Conservation (phyloP, 169 alveolate species). For the Cyclospora cayetanensis region DNA sequence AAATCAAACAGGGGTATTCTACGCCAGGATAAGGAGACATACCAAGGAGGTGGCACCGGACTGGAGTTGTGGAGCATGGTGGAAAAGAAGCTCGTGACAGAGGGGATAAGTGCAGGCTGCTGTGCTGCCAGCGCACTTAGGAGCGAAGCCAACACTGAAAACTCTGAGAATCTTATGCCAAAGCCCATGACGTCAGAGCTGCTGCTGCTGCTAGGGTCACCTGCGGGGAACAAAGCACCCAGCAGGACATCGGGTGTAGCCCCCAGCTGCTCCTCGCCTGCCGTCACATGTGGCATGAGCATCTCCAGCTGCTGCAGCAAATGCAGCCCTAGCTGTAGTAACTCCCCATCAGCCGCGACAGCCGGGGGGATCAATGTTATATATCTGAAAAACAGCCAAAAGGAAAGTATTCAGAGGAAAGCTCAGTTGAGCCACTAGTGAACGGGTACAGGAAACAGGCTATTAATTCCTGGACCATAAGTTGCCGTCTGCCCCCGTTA, state of each 20-base stretch:
- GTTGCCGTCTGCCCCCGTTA: too few species aligned
- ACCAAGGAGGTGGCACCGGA: conserved; percentile 4
- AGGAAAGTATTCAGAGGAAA: not conserved
- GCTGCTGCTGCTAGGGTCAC: not conserved
- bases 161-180: not conserved
- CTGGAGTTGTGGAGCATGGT: not conserved
- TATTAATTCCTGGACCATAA: too few species aligned
- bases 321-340: conserved; percentile 7
- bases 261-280: not conserved
- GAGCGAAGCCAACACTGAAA: not conserved
- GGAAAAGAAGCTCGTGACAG: not conserved
- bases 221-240: too few species aligned
- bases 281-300: not conserved
- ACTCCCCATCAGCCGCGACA: conserved; percentile 31
- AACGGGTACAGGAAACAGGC: too few species aligned
- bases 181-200: not conserved
- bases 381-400: not conserved
- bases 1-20: too few species aligned
- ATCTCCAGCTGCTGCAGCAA: conserved; percentile 11
- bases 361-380: not conserved
- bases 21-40: too few species aligned
- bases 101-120: not conserved
- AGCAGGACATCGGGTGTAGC: too few species aligned
- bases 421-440: too few species aligned
- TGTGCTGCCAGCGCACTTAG: conserved; percentile 10